These are phyloP conservation scores for Gigaspora rosea DNA, from an alignment of 192 early-diverging fungal genomes.

Conservation along the genomic window DNA sequence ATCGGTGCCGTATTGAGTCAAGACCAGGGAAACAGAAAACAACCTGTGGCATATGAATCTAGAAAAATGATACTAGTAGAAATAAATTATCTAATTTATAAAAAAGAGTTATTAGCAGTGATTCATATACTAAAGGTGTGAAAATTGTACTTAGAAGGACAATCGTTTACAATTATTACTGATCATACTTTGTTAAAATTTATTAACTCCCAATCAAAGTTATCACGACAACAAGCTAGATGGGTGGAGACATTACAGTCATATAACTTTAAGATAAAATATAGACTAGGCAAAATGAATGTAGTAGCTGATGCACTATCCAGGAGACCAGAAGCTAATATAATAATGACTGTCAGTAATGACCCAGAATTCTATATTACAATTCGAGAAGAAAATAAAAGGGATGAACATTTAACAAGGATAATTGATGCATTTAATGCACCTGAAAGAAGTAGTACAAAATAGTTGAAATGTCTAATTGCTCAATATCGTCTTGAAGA, in stretches of 20 bases:
- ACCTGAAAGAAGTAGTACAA: too few relatives aligned
- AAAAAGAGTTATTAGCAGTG: slow-evolving; percentile 22
- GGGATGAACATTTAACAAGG: too few relatives aligned
- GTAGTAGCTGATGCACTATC: neutral
- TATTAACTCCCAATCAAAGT: slow-evolving; percentile 41
- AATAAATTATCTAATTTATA: slow-evolving; percentile 11
- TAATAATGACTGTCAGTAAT: too few relatives aligned
- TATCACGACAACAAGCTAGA: neutral
- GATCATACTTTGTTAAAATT: slow-evolving; percentile 45
- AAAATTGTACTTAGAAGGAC: slow-evolving; percentile 30
- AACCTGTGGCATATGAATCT: slow-evolving; percentile 35
- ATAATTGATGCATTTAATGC: too few relatives aligned
- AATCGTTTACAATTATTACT: slow-evolving; percentile 37
- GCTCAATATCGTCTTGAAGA: too few relatives aligned
- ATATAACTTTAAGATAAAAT: slow-evolving; percentile 19
- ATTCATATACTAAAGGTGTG: slow-evolving; percentile 6
- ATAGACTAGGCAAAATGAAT: slow-evolving; percentile 20
- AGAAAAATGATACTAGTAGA: slow-evolving; percentile 16
- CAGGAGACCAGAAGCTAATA: neutral
- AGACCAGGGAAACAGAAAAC: neutral
- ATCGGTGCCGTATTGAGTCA: neutral
- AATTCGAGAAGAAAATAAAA: too few relatives aligned
- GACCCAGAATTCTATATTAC: too few relatives aligned
- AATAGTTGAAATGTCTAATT: too few relatives aligned
- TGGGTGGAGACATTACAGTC: slow-evolving; percentile 26